Percentiles rank a stretch among this genome's conserved stretches.
phyloP scores from a whole-genome alignment of 345 rosid genomes.

The Raphanus sativus region DNA sequence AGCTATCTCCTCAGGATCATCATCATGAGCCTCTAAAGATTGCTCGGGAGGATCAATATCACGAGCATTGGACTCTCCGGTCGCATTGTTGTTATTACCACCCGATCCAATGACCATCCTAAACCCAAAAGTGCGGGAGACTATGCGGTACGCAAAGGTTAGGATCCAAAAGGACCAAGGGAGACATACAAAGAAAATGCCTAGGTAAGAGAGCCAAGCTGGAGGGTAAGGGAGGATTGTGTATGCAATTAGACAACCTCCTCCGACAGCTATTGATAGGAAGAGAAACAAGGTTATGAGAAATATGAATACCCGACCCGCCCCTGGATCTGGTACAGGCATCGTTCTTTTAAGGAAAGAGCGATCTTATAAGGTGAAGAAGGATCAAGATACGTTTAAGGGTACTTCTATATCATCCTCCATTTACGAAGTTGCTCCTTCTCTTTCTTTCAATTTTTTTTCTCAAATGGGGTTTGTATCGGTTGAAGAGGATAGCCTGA shows the following conservation, averaged over 20 bases:
- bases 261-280: conserved; percentile 51
- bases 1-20: conserved; percentile 23
- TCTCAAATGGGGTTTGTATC: conserved; percentile 7
- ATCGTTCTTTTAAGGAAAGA: conserved; percentile 40
- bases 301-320: conserved; percentile 68
- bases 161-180: conserved; percentile 85
- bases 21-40: conserved; percentile 17
- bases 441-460: background rate
- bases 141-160: conserved; percentile 56
- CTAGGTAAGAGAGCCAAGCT: conserved; percentile 56
- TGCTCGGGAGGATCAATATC: conserved; percentile 25
- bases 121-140: conserved; percentile 61
- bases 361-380: conserved; percentile 19
- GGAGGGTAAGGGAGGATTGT: conserved; percentile 50
- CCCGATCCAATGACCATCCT: conserved; percentile 46
- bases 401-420: conserved; percentile 32
- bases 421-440: conserved; percentile 16
- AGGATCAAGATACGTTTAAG: conserved; percentile 16
- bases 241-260: conserved; percentile 60
- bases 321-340: conserved; percentile 68
- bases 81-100: conserved; percentile 9
- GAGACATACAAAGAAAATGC: conserved; percentile 62
- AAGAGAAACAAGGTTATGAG: conserved; percentile 50
- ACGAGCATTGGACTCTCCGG: background rate
- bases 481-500: conserved; percentile 11